Base-by-base conservation (phyloP, 148 eudicot genomes). In the Fagopyrum homotropicum region DNA sequence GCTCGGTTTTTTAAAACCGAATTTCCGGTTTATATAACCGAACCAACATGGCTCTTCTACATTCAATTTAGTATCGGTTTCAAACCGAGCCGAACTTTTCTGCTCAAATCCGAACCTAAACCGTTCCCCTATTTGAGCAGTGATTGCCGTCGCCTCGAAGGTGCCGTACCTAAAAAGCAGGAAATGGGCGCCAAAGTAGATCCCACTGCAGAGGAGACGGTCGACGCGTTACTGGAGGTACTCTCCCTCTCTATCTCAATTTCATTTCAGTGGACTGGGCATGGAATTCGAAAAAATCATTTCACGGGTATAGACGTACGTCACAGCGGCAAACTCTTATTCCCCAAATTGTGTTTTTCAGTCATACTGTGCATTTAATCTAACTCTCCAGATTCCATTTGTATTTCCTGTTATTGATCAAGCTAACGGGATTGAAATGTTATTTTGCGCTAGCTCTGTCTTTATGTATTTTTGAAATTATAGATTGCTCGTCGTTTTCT, bases 191-290 rank as follows among this genome's bases (percentile, higher is more conserved):
- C 40, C 6, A 35, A 9, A 72, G 30, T 52, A 5, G 47, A 72
- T 35, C 74, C 74, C 16, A 26, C 4, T 7, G 12, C 30, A 15
- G 55, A 44, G 9, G 29, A 69, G 5, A 44, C 73, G 12, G 74
- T 49, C 55, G 55, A 72, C 10, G 48, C 30, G 54, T 49, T 72
- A 47, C 74, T 72, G 15, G 74, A 72, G 74, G 74, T 72, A 47
- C 26, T 72, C 5, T 49, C 44, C 51, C 73, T 71, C 6, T 15
- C 52, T 19, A 9, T 6, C 46, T 14, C 22, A 69, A 7, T n/a
- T 55, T 16, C 15, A 55, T 2, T 57, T 57, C 63, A 57, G 5
- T 57, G n/a, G 22, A 57, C 5, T 57, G 64, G 2, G n/a, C 47
- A 68, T 68, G 48, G 72, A 35, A 11, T 22, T 68, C 22, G 48